A percentile compares a stretch with the other conserved stretches of the same genome.
phyloP scores from a whole-genome alignment of 1,284 basidiomycete genomes.

The Puccinia hordei region DNA sequence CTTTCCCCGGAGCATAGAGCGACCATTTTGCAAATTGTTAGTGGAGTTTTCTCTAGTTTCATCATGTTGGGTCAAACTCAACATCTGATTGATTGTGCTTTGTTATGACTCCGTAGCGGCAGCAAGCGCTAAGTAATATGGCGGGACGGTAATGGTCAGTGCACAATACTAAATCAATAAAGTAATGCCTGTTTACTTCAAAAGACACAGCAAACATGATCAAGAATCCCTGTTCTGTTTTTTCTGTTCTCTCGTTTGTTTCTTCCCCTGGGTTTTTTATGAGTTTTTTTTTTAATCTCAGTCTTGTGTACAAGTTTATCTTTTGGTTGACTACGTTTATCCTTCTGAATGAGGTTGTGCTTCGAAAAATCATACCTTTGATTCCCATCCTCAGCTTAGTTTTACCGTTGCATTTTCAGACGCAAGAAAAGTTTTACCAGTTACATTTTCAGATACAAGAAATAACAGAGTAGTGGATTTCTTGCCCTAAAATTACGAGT shows the following conservation, averaged over 20 bases:
- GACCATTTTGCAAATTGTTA: conserved; percentile 74
- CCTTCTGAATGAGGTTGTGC: neutral
- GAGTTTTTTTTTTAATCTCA: neutral
- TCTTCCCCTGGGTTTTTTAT: neutral
- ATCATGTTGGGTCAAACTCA: neutral
- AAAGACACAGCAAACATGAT: neutral
- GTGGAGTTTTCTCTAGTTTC: neutral
- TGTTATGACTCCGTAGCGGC: conserved; percentile 19
- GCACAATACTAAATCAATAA: neutral
- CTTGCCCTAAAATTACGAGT: no score
- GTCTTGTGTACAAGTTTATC: neutral
- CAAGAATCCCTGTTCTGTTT: neutral
- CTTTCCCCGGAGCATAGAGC: conserved; percentile 79
- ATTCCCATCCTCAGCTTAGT: neutral
- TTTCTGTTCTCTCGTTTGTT: neutral
- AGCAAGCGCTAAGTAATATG: conserved; percentile 44
- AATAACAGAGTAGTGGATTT: neutral
- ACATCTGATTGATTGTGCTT: neutral
- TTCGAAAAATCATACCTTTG: neutral
- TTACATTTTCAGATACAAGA: no score
- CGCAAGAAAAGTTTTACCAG: neutral
- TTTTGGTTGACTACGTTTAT: neutral
- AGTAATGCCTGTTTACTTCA: neutral
- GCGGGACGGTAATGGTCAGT: conserved; percentile 22
- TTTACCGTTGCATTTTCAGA: neutral